Conservation (phyloP, 78 protist species). For the Trichosphaerium sp. region DNA sequence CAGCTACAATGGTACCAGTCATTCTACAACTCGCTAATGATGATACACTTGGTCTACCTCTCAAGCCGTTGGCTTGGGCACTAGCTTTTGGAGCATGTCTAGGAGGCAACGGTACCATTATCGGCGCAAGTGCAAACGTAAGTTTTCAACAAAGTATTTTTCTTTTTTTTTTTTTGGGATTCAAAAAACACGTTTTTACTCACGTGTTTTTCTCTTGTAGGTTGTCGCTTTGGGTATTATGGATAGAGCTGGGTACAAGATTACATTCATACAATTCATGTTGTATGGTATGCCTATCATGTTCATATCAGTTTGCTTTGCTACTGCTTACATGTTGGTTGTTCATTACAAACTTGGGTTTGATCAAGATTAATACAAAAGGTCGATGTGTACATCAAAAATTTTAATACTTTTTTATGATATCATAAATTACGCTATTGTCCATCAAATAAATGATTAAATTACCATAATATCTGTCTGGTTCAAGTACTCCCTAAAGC, state of each 20-base stretch:
- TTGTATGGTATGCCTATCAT: background rate
- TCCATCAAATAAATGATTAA: no score
- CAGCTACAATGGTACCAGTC: slow-evolving; percentile 54
- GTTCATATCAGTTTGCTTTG: background rate
- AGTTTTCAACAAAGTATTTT: no score
- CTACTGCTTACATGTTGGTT: background rate
- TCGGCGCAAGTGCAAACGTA: slow-evolving; percentile 20
- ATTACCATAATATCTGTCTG: no score
- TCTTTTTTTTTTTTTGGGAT: no score
- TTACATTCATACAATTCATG: background rate
- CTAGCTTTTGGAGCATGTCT: slow-evolving; percentile 65
- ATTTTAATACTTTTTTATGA: no score
- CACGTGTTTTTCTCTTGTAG: no score
- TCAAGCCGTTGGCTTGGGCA: slow-evolving; percentile 57
- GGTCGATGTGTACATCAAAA: no score
- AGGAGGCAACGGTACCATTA: slow-evolving; percentile 70
- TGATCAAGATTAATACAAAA: no score
- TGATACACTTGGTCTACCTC: background rate
- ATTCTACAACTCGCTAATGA: slow-evolving; percentile 4
- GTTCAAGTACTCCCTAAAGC: no score
- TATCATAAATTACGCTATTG: no score
- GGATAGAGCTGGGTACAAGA: background rate
- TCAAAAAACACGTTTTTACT: no score
- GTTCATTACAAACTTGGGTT: background rate
- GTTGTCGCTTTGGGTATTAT: background rate